phyloP scores from a whole-genome alignment of 495 filamentous ascomycete species.

The Pseudoneurospora amorphoporcata region DNA sequence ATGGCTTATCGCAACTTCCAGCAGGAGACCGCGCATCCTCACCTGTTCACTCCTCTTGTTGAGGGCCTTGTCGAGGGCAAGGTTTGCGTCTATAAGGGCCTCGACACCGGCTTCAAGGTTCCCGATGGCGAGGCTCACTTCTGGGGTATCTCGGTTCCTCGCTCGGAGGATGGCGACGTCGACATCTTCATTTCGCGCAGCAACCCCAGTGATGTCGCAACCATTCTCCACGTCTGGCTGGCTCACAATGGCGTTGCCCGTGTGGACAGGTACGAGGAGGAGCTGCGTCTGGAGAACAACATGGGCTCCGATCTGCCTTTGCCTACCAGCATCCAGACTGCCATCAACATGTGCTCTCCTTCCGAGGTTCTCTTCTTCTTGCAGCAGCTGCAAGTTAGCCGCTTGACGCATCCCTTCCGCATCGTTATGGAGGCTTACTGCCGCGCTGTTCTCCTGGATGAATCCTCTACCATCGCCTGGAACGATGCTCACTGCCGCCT shows the following conservation, averaged over 20 bases:
- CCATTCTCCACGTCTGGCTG: constrained; percentile 17
- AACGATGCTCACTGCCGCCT: constrained; percentile 10
- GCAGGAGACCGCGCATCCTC: not conserved
- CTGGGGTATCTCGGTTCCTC: constrained; percentile 12
- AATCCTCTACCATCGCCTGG: constrained; percentile 7
- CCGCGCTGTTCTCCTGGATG: constrained; percentile 5
- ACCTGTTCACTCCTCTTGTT: constrained; percentile 7
- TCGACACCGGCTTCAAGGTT: constrained; percentile 16
- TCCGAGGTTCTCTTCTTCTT: constrained; percentile 12
- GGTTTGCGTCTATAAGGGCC: constrained; percentile 13
- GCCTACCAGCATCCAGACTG: constrained; percentile 10
- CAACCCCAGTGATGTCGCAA: constrained; percentile 12
- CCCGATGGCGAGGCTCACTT: constrained; percentile 13
- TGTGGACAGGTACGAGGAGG: constrained; percentile 13
- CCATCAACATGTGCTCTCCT: constrained; percentile 13
- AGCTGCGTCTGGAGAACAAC: constrained; percentile 8
- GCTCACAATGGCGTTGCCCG: constrained; percentile 17
- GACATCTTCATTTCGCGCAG: constrained; percentile 17
- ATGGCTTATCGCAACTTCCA: constrained; percentile 9
- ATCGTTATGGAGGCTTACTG: constrained; percentile 10
- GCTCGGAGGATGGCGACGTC: not conserved
- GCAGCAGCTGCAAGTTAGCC: constrained; percentile 9
- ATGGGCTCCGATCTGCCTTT: not conserved
- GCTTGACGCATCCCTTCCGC: constrained; percentile 6
- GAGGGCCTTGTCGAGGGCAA: constrained; percentile 9